phyloP scores from a whole-genome alignment of 2,329 filamentous ascomycete genomes.

The Fusarium staphyleae region DNA sequence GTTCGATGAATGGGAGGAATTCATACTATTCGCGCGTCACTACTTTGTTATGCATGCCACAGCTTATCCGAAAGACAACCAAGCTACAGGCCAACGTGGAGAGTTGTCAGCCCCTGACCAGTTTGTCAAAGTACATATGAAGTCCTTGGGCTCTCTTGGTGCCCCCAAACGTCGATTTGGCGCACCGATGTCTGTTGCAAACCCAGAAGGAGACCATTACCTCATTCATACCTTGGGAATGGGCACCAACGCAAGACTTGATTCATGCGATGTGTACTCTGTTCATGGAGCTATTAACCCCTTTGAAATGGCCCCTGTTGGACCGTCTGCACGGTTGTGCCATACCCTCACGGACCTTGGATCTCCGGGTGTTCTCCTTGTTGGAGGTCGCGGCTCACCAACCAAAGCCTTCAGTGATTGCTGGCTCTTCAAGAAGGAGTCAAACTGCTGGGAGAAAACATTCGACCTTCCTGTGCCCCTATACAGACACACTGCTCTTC shows the following conservation, averaged over 20 bases:
- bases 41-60: conserved; percentile 78
- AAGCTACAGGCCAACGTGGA: neutral
- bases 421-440: conserved; percentile 70
- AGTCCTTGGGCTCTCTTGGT: conserved; percentile 14
- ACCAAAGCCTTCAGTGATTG: conserved; percentile 72
- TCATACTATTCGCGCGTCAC: conserved; percentile 82
- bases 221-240: conserved; percentile 55
- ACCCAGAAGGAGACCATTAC: conserved; percentile 51
- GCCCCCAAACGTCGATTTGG: conserved; percentile 64
- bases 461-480: conserved; percentile 73
- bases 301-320: conserved; percentile 41
- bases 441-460: conserved; percentile 66
- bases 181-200: conserved; percentile 54
- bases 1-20: conserved; percentile 97
- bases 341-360: conserved; percentile 76
- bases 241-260: conserved; percentile 53
- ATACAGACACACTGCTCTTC: conserved; percentile 75
- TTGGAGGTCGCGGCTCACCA: conserved; percentile 82
- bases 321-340: conserved; percentile 65
- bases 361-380: conserved; percentile 65
- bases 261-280: conserved; percentile 60
- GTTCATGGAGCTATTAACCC: conserved; percentile 23
- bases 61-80: conserved; percentile 15
- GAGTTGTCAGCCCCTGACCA: neutral
- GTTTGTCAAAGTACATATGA: conserved; percentile 16